phyloP scores from a whole-genome alignment of 768 basidiomycete genomes.

The Nidularia pulvinata region DNA sequence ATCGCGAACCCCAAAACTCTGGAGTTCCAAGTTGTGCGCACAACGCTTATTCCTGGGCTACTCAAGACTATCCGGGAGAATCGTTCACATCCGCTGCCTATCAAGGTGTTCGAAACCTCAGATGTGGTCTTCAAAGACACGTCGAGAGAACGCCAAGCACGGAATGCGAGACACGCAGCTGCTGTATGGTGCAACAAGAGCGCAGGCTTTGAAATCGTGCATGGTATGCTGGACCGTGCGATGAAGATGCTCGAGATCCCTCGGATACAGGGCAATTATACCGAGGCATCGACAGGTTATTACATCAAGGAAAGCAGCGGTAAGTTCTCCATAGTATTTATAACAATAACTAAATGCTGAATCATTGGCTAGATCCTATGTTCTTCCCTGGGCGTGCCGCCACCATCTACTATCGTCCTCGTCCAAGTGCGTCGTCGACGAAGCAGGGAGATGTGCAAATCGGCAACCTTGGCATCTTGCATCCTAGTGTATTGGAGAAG shows the following conservation, averaged over 20 bases:
- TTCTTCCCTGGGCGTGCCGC: constrained; percentile 98
- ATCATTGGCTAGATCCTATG: constrained; percentile 63
- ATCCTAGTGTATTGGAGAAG: constrained; percentile 88
- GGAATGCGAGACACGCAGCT: constrained; percentile 86
- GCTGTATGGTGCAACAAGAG: constrained; percentile 97
- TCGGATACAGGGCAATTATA: constrained; percentile 60
- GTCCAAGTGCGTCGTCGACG: constrained; percentile 24
- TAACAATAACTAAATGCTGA: not conserved
- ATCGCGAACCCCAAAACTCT: constrained; percentile 98
- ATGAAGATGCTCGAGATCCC: constrained; percentile 98
- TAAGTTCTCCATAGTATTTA: constrained; percentile 31
- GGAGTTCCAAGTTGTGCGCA: constrained; percentile 98
- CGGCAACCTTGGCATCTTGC: constrained; percentile 91
- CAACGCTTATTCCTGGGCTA: constrained; percentile 92
- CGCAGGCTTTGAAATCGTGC: constrained; percentile 96
- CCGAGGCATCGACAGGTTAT: constrained; percentile 71
- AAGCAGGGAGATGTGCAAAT: constrained; percentile 64
- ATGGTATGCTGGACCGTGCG: constrained; percentile 90
- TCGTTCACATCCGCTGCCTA: constrained; percentile 87
- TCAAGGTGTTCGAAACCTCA: constrained; percentile 92
- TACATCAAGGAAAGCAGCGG: constrained; percentile 89
- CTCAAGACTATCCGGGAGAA: constrained; percentile 98
- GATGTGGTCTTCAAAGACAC: constrained; percentile 92
- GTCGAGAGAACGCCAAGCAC: constrained; percentile 75
- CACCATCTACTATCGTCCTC: constrained; percentile 82